Evolutionary conservation across 1,139 yeast genomes (phyloP).

Genomic region (Pneumocystis murina): DNA sequence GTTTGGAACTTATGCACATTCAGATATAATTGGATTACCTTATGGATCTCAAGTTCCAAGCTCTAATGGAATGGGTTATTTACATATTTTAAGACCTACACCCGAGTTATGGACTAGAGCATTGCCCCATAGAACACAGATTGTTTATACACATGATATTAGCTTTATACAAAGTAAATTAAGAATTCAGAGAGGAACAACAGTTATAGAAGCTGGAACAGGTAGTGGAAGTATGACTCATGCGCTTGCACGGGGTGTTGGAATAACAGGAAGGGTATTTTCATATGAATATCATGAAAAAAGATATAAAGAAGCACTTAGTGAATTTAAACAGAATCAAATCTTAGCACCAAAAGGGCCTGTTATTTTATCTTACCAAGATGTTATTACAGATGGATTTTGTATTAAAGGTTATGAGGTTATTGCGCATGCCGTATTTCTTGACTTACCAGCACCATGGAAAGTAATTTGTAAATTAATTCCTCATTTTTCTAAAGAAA

Average conservation of each 20-base stretch:
- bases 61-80: conserved; percentile 65
- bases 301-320: conserved; percentile 60
- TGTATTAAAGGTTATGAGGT: conserved; percentile 25
- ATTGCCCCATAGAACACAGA: conserved; percentile 92
- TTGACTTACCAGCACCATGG: conserved; percentile 97
- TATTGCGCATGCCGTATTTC: conserved; percentile 58
- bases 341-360: conserved; percentile 26
- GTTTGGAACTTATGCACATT: conserved; percentile 77
- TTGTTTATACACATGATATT: conserved; percentile 91
- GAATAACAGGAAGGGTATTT: conserved; percentile 46
- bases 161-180: conserved; percentile 76
- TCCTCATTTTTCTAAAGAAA: conserved; percentile 39
- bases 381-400: conserved; percentile 83
- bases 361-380: conserved; percentile 66
- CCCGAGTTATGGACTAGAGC: conserved; percentile 94
- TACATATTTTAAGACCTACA: conserved; percentile 77
- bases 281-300: conserved; percentile 87
- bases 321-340: conserved; percentile 63
- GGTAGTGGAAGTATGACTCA: conserved; percentile 96
- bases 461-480: conserved; percentile 70
- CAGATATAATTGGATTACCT: conserved; percentile 60
- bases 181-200: conserved; percentile 54
- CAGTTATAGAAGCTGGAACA: conserved; percentile 92
- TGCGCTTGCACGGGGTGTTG: conserved; percentile 54
- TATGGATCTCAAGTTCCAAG: conserved; percentile 83